Base-by-base conservation (phyloP, 2,329 filamentous ascomycete genomes). In the Hymenoscyphus linearis region DNA sequence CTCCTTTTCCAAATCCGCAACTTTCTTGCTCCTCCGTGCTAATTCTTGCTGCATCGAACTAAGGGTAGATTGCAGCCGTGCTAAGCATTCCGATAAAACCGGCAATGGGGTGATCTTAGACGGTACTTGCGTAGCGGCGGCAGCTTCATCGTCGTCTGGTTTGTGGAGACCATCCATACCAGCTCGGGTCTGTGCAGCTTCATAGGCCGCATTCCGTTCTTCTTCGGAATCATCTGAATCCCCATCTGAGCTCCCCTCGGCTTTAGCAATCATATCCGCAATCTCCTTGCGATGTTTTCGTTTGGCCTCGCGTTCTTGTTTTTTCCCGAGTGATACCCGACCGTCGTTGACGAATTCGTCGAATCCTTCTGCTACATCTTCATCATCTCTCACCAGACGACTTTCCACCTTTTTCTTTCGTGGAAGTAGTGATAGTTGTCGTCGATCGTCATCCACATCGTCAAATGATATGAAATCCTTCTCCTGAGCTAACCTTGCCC, bases 341-440 rank as follows among this genome's bases (percentile, higher is more conserved):
- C 90, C 91, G 71, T 96, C 91, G 47, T 95, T 90, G 9, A 95
- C 90, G 69, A 90, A 96, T 59, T 93, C 88, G 63, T 98, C 93
- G 68, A 96, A 98, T 0, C 92, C 93, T 76, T 98, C 95, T 40
- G 90, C 90, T 0, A 97, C 82, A 70, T 98, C 91, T 72, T 98
- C 93, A 68, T 98, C 93, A 36, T 97, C 92, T 50, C 82, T 84
- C 5, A 92, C 83, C 1, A 98, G 81, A 1, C 93, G 83, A 5
- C 88, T 89, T 64, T 92, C 83, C 36, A 85, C 82, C 66, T 88
- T 85, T 68, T 87, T 85, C 65, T 85, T 84, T 18, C 77, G 76
- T 57, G 79, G 76, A 2, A 81, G 72, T 1, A 83, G 76, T 25
- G 68, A 72, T 2, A 70, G 55, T 34, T 67, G 59, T 50, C 62